Evolutionary conservation across 257 asterid genomes (phyloP), one percentile per base, ranked within the genome.

Genomic region (Primulina eburnea): DNA sequence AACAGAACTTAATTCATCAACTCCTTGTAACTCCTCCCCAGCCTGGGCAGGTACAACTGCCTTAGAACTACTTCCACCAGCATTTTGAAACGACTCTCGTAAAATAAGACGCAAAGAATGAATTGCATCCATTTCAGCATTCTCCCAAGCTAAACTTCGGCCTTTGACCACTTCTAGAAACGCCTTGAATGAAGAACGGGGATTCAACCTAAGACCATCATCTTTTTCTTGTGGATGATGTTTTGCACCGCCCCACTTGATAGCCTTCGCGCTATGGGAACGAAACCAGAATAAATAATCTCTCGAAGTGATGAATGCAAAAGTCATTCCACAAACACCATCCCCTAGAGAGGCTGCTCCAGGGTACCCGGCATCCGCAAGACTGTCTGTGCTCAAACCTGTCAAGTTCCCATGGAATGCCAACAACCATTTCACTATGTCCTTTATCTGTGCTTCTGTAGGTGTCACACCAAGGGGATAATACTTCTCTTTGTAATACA

Each of bases 171-270:
- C 90, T 77, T 85, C 88, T 2, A 83, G 76, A 80, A 85, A 85
- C 0, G 85, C 82, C 67, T 83, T 81, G 64, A 80, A 83, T 0
- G 90, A 85, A 43, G 85, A 83, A 60, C 86, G 83, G 3, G 89
- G 92, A 71, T 86, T 81, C 89, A 86, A 78, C 64, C 81, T 63
- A 62, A 61, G 79, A 30, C 82, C 77, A 76, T 86, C 89, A 64
- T 86, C 89, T 69, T 84, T 86, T 56, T 86, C 88, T 57, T 79
- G 80, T 0, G 86, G 92, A 67, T 84, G 88, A 77, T 86, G 89
- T 78, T 86, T 86, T 4, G 88, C 92, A 0, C 92, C 89, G 47
- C 89, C 92, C 92, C 89, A 86, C 64, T 84, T 86, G 62, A 84
- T 75, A 76, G 84, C 89, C 21, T 79, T 79, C 0, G 84, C 89